Base-by-base conservation (phyloP, 2,329 filamentous ascomycete genomes). In the Aureobasidium namibiae region DNA sequence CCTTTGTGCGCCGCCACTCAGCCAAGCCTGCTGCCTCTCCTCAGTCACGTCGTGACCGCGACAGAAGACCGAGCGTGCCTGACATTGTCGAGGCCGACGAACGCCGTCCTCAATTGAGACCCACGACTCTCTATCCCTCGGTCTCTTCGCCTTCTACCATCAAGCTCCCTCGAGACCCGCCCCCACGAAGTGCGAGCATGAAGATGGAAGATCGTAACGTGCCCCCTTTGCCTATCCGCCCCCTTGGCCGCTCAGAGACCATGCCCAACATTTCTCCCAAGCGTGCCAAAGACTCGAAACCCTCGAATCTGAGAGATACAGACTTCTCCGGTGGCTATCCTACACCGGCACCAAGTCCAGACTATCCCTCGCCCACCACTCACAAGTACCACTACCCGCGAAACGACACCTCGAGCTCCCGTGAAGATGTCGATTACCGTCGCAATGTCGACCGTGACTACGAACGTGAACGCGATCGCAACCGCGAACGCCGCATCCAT, bases 71-170 rank as follows among this genome's bases (percentile, higher is more conserved):
- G 36, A 59, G 46, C 29, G 56, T 45, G 38, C 56, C 56, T 4
- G 58, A 54, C 18, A 57, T 52, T 18, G n/a, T 41, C 48, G 48
- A 42, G 33, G 34, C 46, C 33, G 36, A 48, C 8, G 38, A 45
- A 63, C 66, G 42, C 13, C 36, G 54, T 21, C 16, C 42, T 16
- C 21, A 33, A 7, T 24, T 29, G 45, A 62, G 62, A 24, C 68
- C 63, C 24, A 71, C 75, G 2, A 46, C 68, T 4, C 69, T 78
- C 60, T 72, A 71, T 59, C 70, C 74, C 11, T 71, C 74, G 18
- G 65, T 66, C 13, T 70, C 69, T 1, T 70, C 69, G 9, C 69
- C 70, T 4, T 64, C 64, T 13, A 63, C 67, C 31, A 70, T 70
- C 24, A 64, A 64, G 18, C 26, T 61, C 67, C 14, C 67, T 21